Evolutionary conservation across 148 eudicot species (phyloP), one percentile per base, ranked within the genome.

Genomic region (Cornus suecica): DNA sequence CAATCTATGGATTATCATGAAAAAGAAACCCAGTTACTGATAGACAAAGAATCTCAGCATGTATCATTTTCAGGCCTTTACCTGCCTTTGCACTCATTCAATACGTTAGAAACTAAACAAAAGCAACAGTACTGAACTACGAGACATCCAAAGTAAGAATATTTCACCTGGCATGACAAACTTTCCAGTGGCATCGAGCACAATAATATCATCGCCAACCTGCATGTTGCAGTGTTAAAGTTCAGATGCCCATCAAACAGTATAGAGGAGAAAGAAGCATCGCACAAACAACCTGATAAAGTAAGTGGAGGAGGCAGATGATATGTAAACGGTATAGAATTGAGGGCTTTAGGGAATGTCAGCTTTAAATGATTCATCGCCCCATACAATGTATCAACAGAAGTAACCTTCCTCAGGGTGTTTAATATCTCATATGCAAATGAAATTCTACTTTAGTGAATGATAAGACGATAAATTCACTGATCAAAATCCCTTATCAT

Each of bases 161-260:
- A 61, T 41, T 71, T 75, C 76, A 94, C 99, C 99, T 84, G 99
- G 99, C 99, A 95, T 93, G 78, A 95, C 98, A 82, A 83, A 91
- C 79, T 91, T 95, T 74, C 99, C 98, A 48, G 93, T 87, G 42
- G 99, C 99, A 82, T 95, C 97, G 56, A 95, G 79, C 76, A 95
- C 85, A 28, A 75, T 82, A 68, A 87, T 92, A 77, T 90, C 93
- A 81, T 88, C 97, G 28, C 84, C 90, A 70, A 93, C 99, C 99
- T 92, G 82, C 74, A 56, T 45, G 74, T 54, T 54, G 77, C 52
- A 56, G 14, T 51, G 42, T 48, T 51, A 2, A 74, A 37, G 48
- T 65, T 63, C 22, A 64, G 34, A 74, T 28, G 62, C 25, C 25
- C 71, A 56, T 66, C 48, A 32, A 51, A n/a, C 10, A 22, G 10